A percentile compares a stretch with the other conserved stretches of the same genome.
phyloP scores from a whole-genome alignment of 371 early-diverging fungal species.

The Smittium culicis region DNA sequence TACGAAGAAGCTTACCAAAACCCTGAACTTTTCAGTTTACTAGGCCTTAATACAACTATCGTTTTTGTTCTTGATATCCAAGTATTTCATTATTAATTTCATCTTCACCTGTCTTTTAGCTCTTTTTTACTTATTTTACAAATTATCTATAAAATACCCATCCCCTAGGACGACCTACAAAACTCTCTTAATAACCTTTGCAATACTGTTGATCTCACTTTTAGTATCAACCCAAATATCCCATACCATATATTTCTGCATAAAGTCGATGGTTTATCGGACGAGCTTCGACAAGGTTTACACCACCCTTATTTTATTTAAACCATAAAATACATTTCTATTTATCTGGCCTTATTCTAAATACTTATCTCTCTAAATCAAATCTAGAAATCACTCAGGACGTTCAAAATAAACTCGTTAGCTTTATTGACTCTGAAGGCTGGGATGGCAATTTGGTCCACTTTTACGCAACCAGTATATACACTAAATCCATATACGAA shows the following conservation, averaged over 20 bases:
- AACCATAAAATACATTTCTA: no score
- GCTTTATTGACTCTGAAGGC: constrained; percentile 69
- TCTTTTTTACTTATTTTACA: not conserved
- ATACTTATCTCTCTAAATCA: not conserved
- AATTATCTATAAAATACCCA: not conserved
- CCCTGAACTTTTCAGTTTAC: constrained; percentile 22
- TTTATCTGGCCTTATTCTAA: constrained; percentile 2
- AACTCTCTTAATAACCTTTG: constrained; percentile 63
- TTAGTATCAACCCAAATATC: constrained; percentile 63
- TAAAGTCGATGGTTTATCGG: constrained; percentile 89
- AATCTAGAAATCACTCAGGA: constrained; percentile 77
- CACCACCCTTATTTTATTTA: no score
- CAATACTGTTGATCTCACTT: constrained; percentile 58
- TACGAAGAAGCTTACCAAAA: constrained; percentile 31
- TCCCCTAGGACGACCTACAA: constrained; percentile 71
- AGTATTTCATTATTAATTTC: constrained; percentile 31
- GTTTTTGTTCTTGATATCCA: constrained; percentile 89
- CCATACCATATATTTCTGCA: constrained; percentile 87
- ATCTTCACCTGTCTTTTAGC: not conserved
- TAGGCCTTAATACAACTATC: constrained; percentile 65
- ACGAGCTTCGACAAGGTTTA: constrained; percentile 43
- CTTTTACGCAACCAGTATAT: constrained; percentile 85
- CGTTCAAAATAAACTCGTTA: constrained; percentile 74
- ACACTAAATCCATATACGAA: constrained; percentile 88
- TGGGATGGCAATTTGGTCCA: constrained; percentile 62